A percentile compares a stretch with the other conserved stretches of the same genome.
These are phyloP conservation scores for Saturnispora sanitii DNA, from an alignment of 805 yeast genomes.

Conservation along the genomic window DNA sequence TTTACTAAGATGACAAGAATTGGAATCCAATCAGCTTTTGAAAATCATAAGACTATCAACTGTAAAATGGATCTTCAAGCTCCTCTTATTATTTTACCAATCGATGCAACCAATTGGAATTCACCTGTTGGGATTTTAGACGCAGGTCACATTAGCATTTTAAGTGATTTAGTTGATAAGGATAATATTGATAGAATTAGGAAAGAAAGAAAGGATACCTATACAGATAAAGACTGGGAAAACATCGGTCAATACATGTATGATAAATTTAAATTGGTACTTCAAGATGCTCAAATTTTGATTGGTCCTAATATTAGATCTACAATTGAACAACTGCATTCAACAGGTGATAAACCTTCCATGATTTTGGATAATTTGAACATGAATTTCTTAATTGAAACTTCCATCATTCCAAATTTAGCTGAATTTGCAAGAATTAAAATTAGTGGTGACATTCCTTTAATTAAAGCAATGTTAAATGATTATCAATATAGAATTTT, in stretches of 20 bases:
- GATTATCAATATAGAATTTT: conserved; percentile 86
- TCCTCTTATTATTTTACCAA: conserved; percentile 79
- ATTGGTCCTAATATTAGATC: conserved; percentile 76
- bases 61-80: conserved; percentile 86
- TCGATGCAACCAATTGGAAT: conserved; percentile 66
- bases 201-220: conserved; percentile 43
- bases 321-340: conserved; percentile 64
- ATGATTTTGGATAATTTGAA: conserved; percentile 68
- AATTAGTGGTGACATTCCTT: conserved; percentile 70
- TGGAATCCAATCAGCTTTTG: conserved; percentile 87
- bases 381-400: conserved; percentile 62
- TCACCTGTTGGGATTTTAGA: conserved; percentile 88
- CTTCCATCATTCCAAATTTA: conserved; percentile 81
- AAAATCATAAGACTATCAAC: conserved; percentile 86
- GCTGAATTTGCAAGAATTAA: conserved; percentile 60
- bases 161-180: conserved; percentile 70
- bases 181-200: conserved; percentile 60
- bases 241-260: conserved; percentile 72
- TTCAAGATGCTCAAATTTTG: conserved; percentile 80
- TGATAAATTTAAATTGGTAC: conserved; percentile 67
- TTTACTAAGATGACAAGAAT: conserved; percentile 80
- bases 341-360: conserved; percentile 36
- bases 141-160: conserved; percentile 87
- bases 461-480: conserved; percentile 58
- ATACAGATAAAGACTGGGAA: conserved; percentile 64